Percentiles rank a stretch among this genome's conserved stretches.
Conservation (phyloP, 495 filamentous ascomycete genomes). For the Aspergillus leporis region DNA sequence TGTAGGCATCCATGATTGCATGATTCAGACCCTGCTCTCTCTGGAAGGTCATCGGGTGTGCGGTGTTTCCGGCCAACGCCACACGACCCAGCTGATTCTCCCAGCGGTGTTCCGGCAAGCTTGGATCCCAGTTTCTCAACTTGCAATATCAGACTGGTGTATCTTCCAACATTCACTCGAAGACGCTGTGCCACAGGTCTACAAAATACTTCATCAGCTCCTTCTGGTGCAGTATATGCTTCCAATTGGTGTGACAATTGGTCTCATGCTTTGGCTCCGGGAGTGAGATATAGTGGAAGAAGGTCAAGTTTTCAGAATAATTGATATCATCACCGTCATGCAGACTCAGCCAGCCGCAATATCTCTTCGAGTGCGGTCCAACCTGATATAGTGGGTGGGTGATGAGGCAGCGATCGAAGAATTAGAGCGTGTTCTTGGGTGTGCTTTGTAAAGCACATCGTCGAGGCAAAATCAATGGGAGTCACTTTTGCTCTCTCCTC, state of each 20-base stretch:
- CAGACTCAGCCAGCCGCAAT: constrained; percentile 26
- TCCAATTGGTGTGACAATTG: constrained; percentile 14
- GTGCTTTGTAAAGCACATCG: constrained; percentile 31
- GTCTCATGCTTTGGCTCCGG: constrained; percentile 31
- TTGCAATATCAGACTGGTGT: constrained; percentile 31
- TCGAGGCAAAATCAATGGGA: constrained; percentile 26
- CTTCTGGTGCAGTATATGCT: constrained; percentile 26
- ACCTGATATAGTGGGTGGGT: constrained; percentile 28
- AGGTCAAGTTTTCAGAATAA: constrained; percentile 47
- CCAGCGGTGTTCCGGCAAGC: constrained; percentile 17
- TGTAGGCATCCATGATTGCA: constrained; percentile 46
- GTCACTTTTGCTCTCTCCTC: constrained; percentile 21
- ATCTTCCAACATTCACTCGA: constrained; percentile 23
- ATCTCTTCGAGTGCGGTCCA: constrained; percentile 20
- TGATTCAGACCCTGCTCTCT: constrained; percentile 53
- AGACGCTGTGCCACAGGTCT: constrained; percentile 22
- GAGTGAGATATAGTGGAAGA: constrained; percentile 38
- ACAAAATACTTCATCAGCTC: constrained; percentile 16
- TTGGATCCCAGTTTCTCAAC: constrained; percentile 26
- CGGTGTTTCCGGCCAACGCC: constrained; percentile 52
- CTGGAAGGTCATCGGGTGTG: constrained; percentile 50
- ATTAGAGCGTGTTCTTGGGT: constrained; percentile 35
- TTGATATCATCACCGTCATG: constrained; percentile 40
- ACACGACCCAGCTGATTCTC: constrained; percentile 42
- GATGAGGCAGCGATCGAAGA: constrained; percentile 22